Evolutionary conservation across 768 basidiomycete species (phyloP), one percentile per base, ranked within the genome.

Genomic region (Strobilomyces confusus): DNA sequence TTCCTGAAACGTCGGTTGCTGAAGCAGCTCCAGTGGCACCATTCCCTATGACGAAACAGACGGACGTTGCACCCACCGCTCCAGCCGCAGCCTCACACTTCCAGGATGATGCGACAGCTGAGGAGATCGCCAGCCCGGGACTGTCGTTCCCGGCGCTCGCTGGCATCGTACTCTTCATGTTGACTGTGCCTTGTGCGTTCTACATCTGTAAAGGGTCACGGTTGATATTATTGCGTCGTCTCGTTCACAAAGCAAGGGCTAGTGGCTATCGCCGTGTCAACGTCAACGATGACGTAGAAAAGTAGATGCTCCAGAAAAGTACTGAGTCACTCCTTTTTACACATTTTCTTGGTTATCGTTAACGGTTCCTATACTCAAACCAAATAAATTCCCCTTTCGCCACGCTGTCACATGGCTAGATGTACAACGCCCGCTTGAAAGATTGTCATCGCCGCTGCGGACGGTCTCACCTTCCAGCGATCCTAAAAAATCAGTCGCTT

Each of bases 221-320:
- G 37, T 46, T 46, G 1, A 51, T 30, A 15, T 13, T 58, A 40
- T 38, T 77, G 55, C 76, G 76, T 34, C 78, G 72, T 60, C 61
- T 77, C 32, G 44, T 82, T 45, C 72, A 74, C 34, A 67, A 67
- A 46, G 56, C 62, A 26, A 58, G 63, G 37, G 63, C 70, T 32
- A 65, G 65, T 9, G 70, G 69, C 23, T 84, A 82, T 63, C 75
- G 72, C 41, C 75, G 72, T 43, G 74, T 84, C 12, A 69, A 64
- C 12, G 67, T 72, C 14, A 76, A 75, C n/a, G 78, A 78, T 4
- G 83, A 83, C 48, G 44, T 73, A 52, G 77, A 79, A 69, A 77
- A 80, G 71, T 80, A 72, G 36, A 57, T 40, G 37, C 5, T 26
- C 20, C 12, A 13, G 33, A 22, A 34, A 29, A 17, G 15, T 29